Conservation (phyloP, 2,329 filamentous ascomycete genomes). For the Trichoderma sp. region DNA sequence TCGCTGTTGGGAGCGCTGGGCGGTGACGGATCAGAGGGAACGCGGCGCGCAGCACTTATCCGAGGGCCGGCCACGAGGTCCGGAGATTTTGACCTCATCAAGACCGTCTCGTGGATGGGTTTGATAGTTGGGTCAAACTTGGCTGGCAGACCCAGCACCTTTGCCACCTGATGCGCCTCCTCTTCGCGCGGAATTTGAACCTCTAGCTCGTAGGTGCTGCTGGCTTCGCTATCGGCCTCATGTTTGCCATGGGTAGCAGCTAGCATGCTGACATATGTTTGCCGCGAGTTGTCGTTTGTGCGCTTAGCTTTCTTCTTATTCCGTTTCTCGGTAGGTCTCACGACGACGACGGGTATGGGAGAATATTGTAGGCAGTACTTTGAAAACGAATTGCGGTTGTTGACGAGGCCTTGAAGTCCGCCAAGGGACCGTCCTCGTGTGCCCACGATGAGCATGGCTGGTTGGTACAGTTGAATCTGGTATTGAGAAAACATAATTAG, state of each 20-base stretch:
- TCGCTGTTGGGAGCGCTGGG: constrained; percentile 38
- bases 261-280: constrained; percentile 77
- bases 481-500: constrained; percentile 19
- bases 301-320: constrained; percentile 89
- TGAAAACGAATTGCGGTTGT: constrained; percentile 77
- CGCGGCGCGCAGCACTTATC: constrained; percentile 24
- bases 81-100: constrained; percentile 25
- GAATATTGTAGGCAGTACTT: constrained; percentile 96
- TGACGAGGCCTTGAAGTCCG: constrained; percentile 82
- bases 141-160: constrained; percentile 62
- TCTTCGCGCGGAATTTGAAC: constrained; percentile 58
- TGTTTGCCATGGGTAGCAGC: constrained; percentile 61
- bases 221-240: constrained; percentile 58
- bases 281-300: constrained; percentile 70
- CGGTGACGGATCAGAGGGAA: constrained; percentile 29
- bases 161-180: constrained; percentile 65
- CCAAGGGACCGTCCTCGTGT: constrained; percentile 82
- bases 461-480: constrained; percentile 89
- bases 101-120: constrained; percentile 43
- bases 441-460: constrained; percentile 86
- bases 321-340: constrained; percentile 82
- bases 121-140: constrained; percentile 66
- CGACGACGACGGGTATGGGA: constrained; percentile 89
- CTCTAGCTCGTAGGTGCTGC: constrained; percentile 57
- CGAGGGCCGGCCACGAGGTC: constrained; percentile 23